Evolutionary conservation across 2,329 filamentous ascomycete species (phyloP).

Genomic region (Penicillium sclerotiorum): DNA sequence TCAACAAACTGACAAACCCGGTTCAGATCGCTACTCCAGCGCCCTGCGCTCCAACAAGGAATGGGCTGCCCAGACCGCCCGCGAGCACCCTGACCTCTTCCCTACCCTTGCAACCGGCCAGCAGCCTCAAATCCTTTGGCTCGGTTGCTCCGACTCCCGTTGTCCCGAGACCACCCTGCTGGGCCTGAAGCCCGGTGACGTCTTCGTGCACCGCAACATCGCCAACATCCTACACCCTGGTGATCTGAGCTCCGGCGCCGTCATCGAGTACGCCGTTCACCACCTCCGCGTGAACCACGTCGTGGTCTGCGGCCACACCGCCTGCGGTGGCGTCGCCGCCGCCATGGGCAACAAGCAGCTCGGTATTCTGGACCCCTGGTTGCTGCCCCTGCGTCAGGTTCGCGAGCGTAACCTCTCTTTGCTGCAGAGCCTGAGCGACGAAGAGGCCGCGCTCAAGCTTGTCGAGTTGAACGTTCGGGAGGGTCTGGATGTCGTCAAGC

Average conservation of each 20-base stretch:
- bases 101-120: slow-evolving; percentile 68
- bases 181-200: slow-evolving; percentile 76
- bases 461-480: slow-evolving; percentile 76
- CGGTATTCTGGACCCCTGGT: slow-evolving; percentile 64
- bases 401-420: slow-evolving; percentile 56
- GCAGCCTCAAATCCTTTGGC: slow-evolving; percentile 68
- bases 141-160: slow-evolving; percentile 84
- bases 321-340: slow-evolving; percentile 61
- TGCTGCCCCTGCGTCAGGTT: slow-evolving; percentile 59
- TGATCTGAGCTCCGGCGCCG: slow-evolving; percentile 73
- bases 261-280: slow-evolving; percentile 77
- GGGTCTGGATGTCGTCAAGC: slow-evolving; percentile 67
- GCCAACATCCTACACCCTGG: slow-evolving; percentile 77
- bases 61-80: slow-evolving; percentile 67
- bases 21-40: slow-evolving; percentile 60
- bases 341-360: slow-evolving; percentile 59
- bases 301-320: slow-evolving; percentile 64
- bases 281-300: slow-evolving; percentile 69
- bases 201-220: slow-evolving; percentile 90
- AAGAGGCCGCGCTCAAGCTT: slow-evolving; percentile 61
- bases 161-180: slow-evolving; percentile 82
- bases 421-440: slow-evolving; percentile 50
- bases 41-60: slow-evolving; percentile 69
- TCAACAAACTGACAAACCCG: slow-evolving; percentile 18
- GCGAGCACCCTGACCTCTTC: slow-evolving; percentile 72